Evolutionary conservation across 768 basidiomycete species (phyloP).

Genomic region (Pleurotus tuber-regium): DNA sequence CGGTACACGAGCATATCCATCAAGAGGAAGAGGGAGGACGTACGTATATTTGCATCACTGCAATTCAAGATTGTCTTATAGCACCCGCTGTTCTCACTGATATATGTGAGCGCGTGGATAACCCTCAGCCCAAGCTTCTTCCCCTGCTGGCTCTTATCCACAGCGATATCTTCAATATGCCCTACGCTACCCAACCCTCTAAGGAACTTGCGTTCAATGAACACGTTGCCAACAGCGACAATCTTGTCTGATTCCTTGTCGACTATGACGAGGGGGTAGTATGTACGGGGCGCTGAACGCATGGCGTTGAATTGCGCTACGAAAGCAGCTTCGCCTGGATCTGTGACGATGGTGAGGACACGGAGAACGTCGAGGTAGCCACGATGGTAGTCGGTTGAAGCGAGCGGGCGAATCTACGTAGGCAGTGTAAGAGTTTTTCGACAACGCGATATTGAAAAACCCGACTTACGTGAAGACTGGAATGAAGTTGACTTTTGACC

Average conservation of each 20-base stretch:
- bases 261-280: constrained; percentile 85
- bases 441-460: not conserved
- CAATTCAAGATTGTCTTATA: constrained; percentile 99
- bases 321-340: constrained; percentile 65
- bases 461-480: constrained; percentile 62
- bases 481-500: constrained; percentile 56
- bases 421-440: not conserved
- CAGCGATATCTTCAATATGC: constrained; percentile 98
- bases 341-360: constrained; percentile 74
- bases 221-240: constrained; percentile 78
- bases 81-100: constrained; percentile 77
- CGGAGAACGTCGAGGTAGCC: constrained; percentile 83
- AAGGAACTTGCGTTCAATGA: constrained; percentile 95
- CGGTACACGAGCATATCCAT: constrained; percentile 9
- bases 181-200: constrained; percentile 83
- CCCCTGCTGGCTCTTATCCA: constrained; percentile 85
- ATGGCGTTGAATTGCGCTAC: constrained; percentile 62
- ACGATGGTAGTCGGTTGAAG: constrained; percentile 77
- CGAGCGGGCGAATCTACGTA: constrained; percentile 82
- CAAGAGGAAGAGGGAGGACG: constrained; percentile 32
- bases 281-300: constrained; percentile 55
- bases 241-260: constrained; percentile 72
- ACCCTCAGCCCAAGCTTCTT: constrained; percentile 87
- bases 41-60: constrained; percentile 86
- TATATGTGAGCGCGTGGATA: constrained; percentile 80